Evolutionary conservation across 345 rosid genomes (phyloP).

Genomic region (Dimocarpus longan): DNA sequence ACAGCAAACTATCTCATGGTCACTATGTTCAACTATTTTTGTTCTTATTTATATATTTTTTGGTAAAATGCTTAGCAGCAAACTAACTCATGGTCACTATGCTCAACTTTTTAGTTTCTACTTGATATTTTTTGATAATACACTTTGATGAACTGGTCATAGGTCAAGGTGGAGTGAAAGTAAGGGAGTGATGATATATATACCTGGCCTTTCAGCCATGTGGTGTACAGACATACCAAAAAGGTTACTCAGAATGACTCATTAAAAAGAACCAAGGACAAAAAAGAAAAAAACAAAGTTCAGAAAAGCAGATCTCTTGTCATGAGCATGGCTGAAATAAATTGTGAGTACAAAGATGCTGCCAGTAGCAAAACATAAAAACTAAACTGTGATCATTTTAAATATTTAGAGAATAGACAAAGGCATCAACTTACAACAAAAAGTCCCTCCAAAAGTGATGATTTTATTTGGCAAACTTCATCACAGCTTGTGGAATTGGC

Average conservation of each 20-base stretch:
- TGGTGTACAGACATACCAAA: neutral
- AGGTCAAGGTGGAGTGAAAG: neutral
- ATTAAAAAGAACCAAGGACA: neutral
- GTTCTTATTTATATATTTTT: neutral
- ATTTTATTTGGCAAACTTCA: slow-evolving; percentile 85
- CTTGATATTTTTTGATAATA: neutral
- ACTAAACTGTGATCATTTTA: neutral
- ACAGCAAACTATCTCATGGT: neutral
- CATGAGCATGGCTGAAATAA: neutral
- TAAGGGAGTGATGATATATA: neutral
- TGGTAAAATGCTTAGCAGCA: neutral
- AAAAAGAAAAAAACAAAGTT: too few relatives aligned
- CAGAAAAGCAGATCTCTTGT: neutral
- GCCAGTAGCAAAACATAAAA: neutral
- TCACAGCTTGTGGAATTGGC: slow-evolving; percentile 49
- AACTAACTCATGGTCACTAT: neutral
- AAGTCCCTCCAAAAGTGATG: slow-evolving; percentile 89
- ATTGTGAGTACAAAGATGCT: neutral
- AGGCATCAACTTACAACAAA: slow-evolving; percentile 65
- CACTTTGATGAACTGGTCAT: neutral
- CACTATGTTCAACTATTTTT: neutral
- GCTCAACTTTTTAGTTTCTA: neutral
- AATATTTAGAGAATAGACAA: neutral
- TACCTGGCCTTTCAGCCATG: neutral
- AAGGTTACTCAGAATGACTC: neutral